These are phyloP conservation scores for Phialophora chinensis DNA, from an alignment of 2,329 filamentous ascomycete genomes.

Conservation along the genomic window DNA sequence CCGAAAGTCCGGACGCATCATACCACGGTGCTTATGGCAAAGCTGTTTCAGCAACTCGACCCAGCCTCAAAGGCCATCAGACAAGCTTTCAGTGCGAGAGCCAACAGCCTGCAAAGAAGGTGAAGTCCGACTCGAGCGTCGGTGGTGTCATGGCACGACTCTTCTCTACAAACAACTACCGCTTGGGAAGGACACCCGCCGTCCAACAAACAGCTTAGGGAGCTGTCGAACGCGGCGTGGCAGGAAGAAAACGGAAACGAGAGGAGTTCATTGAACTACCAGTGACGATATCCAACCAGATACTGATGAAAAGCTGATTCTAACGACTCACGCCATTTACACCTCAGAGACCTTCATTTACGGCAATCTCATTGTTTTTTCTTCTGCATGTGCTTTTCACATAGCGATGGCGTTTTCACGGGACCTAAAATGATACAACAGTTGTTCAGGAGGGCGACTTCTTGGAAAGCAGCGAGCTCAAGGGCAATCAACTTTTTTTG, in stretches of 20 bases:
- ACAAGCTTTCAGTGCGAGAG: conserved; percentile 41
- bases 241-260: conserved; percentile 18
- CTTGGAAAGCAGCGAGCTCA: conserved; percentile 13
- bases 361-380: neutral
- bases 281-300: conserved; percentile 25
- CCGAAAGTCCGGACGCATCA: conserved; percentile 39
- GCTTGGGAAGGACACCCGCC: conserved; percentile 36
- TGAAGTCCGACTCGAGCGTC: conserved; percentile 45
- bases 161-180: conserved; percentile 50
- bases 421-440: conserved; percentile 6
- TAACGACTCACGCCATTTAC: conserved; percentile 9
- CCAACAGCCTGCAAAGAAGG: conserved; percentile 51
- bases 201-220: conserved; percentile 31
- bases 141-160: conserved; percentile 52
- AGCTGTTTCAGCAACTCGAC: conserved; percentile 20
- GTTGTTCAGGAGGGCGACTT: conserved; percentile 8
- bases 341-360: conserved; percentile 12
- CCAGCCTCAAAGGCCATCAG: conserved; percentile 44
- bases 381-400: conserved; percentile 21
- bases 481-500: neutral
- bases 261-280: conserved; percentile 6
- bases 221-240: conserved; percentile 1
- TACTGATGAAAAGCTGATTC: conserved; percentile 24
- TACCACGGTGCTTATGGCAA: conserved; percentile 34
- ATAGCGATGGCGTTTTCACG: conserved; percentile 36